Evolutionary conservation across 306 rosid genomes (phyloP), one percentile per base, ranked within the genome.

Genomic region (Nissolia schottii): DNA sequence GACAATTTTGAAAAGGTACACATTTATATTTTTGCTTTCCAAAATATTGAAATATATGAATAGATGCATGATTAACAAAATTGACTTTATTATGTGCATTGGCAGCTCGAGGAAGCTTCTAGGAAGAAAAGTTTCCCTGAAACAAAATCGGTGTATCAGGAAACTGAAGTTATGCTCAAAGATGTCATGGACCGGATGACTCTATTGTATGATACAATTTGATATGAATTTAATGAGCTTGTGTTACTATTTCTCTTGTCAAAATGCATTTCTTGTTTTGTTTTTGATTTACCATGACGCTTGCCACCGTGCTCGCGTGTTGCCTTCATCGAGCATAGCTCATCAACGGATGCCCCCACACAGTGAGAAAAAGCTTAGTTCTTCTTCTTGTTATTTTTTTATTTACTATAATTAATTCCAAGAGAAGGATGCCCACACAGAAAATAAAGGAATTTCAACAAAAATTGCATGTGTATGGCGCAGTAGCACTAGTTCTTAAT

Each of bases 151-250:
- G 59, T 25, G 54, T 91, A 91, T 55, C 81, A 75, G 77, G 91
- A 94, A 76, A 89, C 93, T 43, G 79, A 87, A 54, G 82, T 71
- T 25, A 69, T 91, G 76, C 96, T 94, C 34, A 87, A 85, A 66
- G 95, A 94, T 64, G 95, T 94, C 87, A 91, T 91, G 89, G 88
- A 83, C 43, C n/a, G 74, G 82, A 89, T 91, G 96, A 75, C 77
- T 51, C 72, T 55, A 71, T 38, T 70, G 68, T 80, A 77, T 59
- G 51, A 76, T 73, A 71, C 85, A 71, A 48, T 76, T 71, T 81
- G 78, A 81, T 48, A 56, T 55, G 3, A 68, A 25, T 45, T 53
- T 32, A 28, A 55, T 46, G 16, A 62, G 32, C 7, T 15, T 53
- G 24, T 63, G 24, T 55, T 75, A 20, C 54, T 71, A 14, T 65